Base-by-base conservation (phyloP, 495 filamentous ascomycete species). In the Aspergillus wentii region DNA sequence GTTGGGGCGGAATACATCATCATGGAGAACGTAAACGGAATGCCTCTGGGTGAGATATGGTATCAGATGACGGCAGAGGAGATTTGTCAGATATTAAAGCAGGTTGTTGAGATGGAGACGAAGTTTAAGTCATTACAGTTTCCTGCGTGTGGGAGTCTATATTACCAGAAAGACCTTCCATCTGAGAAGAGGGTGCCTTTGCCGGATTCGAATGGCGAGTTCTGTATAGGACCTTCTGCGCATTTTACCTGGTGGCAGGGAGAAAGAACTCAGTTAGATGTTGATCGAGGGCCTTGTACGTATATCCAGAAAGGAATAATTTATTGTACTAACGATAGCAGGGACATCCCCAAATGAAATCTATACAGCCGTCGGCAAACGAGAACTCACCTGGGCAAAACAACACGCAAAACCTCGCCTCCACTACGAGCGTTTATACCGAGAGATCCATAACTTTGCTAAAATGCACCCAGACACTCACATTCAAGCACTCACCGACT, bases 71-170 rank as follows among this genome's bases (percentile, higher is more conserved):
- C 40, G n/a, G 33, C 17, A 20, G 52, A 59, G 20, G 55, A 54
- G 35, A 44, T 42, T 19, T 30, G 46, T 13, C 43, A 42, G 33
- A 35, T 68, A 6, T 50, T 66, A 33, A 46, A 22, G 20, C 43
- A 62, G 28, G 45, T 62, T 16, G 51, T 62, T 8, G 25, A 54
- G 26, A 32, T 51, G 30, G 64, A 66, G 29, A 27, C 40, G 21
- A 38, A 39, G 35, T 30, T 64, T 11, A 53, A 57, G 38, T 21
- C 31, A 9, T 18, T 62, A 17, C 13, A 35, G 23, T 49, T 66
- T 40, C 52, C 52, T 14, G 54, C 53, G 5, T 46, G 32, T 32
- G 62, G 62, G 13, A 62, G 58, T 43, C 18, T 67, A 8, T 67
- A 62, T 42, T 50, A 54, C 37, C 22, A n/a, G 10, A 36, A 35